Percentiles rank a stretch among this genome's conserved stretches.
phyloP scores from a whole-genome alignment of 768 basidiomycete species.

The Leucocoprinus leucothites region DNA sequence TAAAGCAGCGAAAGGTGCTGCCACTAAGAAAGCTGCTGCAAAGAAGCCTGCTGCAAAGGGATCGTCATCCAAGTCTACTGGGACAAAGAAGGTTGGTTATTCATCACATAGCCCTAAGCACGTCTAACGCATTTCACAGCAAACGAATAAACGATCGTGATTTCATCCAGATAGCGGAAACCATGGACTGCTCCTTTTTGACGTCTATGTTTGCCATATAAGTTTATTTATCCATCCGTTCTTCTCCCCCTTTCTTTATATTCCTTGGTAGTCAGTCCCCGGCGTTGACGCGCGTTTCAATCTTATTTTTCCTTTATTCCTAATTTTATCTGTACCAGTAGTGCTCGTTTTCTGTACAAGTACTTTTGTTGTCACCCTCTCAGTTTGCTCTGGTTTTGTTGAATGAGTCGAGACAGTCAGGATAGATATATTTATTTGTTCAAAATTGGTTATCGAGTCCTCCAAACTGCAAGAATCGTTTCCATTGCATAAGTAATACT shows the following conservation, averaged over 20 bases:
- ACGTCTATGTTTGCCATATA: conserved; percentile 4
- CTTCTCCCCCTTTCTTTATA: conserved; percentile 12
- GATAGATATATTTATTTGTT: too few relatives aligned
- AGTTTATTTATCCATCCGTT: conserved; percentile 13
- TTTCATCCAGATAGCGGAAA: not conserved
- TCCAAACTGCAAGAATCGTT: not conserved
- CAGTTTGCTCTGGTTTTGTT: not conserved
- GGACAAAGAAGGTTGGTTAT: conserved; percentile 35
- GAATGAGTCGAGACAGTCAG: not conserved
- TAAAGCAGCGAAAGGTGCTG: conserved; percentile 34
- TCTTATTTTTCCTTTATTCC: not conserved
- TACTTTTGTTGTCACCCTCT: conserved; percentile 14
- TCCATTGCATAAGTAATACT: not conserved
- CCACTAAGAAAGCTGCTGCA: conserved; percentile 33
- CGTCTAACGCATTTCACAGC: conserved; percentile 17
- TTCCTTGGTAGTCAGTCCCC: conserved; percentile 3
- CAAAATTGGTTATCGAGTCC: not conserved
- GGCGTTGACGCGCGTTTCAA: conserved; percentile 7
- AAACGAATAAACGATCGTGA: conserved; percentile 24
- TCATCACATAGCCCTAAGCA: not conserved
- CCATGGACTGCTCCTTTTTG: not conserved
- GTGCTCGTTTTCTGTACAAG: conserved; percentile 15
- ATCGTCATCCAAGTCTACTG: conserved; percentile 11
- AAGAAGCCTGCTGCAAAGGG: conserved; percentile 35
- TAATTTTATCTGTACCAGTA: conserved; percentile 11